Evolutionary conservation across 768 basidiomycete genomes (phyloP).

Genomic region (Leccinum variicolor): DNA sequence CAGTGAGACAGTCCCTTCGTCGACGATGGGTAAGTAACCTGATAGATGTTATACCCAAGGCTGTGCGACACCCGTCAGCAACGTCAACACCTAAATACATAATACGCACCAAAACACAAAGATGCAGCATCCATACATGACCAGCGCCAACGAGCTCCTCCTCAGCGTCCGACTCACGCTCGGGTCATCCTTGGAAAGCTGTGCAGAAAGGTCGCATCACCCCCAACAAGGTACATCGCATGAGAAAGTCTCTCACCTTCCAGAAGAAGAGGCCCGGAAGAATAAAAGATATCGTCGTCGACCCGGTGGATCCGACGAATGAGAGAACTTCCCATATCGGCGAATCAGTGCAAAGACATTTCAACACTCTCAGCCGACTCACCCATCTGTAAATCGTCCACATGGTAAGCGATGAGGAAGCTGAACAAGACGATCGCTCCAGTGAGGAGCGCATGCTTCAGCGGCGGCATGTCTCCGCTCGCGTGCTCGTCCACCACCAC

Average conservation of each 20-base stretch:
- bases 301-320: conserved; percentile 96
- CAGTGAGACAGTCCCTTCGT: conserved; percentile 2
- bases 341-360: conserved; percentile 10
- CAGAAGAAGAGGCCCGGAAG: conserved; percentile 92
- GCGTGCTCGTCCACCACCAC: conserved; percentile 55
- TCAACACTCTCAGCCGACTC: conserved; percentile 24
- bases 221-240: conserved; percentile 1
- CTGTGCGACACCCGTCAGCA: conserved; percentile 36
- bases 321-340: conserved; percentile 65
- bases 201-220: conserved; percentile 10
- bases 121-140: conserved; percentile 71
- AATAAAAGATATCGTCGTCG: conserved; percentile 96
- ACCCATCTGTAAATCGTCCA: conserved; percentile 78
- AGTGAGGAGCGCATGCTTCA: conserved; percentile 72
- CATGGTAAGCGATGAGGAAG: conserved; percentile 73
- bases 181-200: conserved; percentile 71
- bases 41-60: conserved; percentile 76
- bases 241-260: conserved; percentile 54
- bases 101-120: conserved; percentile 85
- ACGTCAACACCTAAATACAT: background rate
- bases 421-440: conserved; percentile 58
- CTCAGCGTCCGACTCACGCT: conserved; percentile 51
- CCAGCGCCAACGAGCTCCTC: conserved; percentile 61
- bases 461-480: conserved; percentile 55
- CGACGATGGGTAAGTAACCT: conserved; percentile 41